phyloP scores from a whole-genome alignment of 768 basidiomycete genomes.

The Auricularia auricula-judae region DNA sequence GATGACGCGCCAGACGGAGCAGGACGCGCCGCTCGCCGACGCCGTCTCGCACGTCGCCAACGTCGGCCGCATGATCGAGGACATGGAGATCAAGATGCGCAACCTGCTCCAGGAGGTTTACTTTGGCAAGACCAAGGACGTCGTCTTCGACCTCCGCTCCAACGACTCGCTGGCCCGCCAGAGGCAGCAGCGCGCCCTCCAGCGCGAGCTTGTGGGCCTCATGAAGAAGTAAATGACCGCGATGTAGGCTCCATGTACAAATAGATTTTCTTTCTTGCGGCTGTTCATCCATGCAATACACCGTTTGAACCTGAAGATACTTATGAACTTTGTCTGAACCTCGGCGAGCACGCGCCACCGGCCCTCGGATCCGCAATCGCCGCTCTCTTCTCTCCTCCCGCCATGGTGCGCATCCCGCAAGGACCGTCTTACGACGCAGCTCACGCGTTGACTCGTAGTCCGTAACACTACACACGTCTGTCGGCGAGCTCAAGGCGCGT shows the following conservation, averaged over 20 bases:
- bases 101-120: conserved; percentile 91
- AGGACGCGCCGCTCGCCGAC: conserved; percentile 76
- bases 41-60: conserved; percentile 81
- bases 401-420: background rate
- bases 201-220: conserved; percentile 83
- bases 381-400: background rate
- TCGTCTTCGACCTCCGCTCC: conserved; percentile 85
- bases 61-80: conserved; percentile 92
- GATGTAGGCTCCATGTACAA: background rate
- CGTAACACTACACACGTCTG: conserved; percentile 88
- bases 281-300: too few species aligned
- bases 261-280: background rate
- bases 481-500: conserved; percentile 85
- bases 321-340: too few species aligned
- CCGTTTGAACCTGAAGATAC: too few species aligned
- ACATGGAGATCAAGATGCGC: conserved; percentile 99
- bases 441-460: conserved; percentile 39
- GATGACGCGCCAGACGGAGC: conserved; percentile 94
- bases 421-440: background rate
- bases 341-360: too few species aligned
- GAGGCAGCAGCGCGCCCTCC: conserved; percentile 69
- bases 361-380: background rate
- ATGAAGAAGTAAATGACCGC: conserved; percentile 34
- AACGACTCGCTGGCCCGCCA: conserved; percentile 77
- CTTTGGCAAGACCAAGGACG: conserved; percentile 93